Evolutionary conservation across 176 grass and related monocot species (phyloP).

Genomic region (Eremochloa ophiuroides): DNA sequence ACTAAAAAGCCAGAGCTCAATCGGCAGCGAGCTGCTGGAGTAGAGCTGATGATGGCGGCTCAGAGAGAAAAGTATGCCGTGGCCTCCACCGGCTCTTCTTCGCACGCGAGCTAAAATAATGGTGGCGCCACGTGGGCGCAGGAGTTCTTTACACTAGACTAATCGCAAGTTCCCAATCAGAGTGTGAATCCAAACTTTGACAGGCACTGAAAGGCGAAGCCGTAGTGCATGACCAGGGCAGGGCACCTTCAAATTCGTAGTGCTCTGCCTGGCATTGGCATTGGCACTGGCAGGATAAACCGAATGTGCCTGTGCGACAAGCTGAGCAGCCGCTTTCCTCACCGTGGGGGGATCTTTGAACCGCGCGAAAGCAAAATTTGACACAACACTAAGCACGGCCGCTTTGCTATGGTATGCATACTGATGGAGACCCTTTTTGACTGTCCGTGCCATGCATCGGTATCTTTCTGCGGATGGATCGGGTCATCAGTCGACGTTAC

Average conservation of each 20-base stretch:
- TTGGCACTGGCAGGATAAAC: neutral
- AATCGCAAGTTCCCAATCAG: neutral
- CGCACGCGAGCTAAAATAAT: constrained; percentile 34
- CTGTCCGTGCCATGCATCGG: neutral
- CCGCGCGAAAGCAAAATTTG: constrained; percentile 30
- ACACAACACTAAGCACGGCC: neutral
- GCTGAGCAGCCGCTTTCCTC: constrained; percentile 18
- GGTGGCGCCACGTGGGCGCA: constrained; percentile 13
- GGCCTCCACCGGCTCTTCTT: neutral
- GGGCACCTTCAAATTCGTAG: neutral
- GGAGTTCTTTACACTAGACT: constrained; percentile 6
- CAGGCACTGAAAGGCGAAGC: neutral
- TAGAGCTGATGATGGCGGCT: constrained; percentile 31
- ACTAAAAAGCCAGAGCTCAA: neutral
- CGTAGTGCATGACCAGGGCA: neutral
- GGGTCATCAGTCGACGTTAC: neutral
- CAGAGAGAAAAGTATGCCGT: neutral
- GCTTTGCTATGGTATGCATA: neutral
- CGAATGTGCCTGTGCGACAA: neutral
- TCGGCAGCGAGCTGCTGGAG: neutral
- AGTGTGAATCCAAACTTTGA: constrained; percentile 19
- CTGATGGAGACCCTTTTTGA: constrained; percentile 34
- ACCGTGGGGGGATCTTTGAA: constrained; percentile 37
- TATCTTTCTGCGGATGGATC: neutral
- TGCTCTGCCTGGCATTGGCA: no score